Evolutionary conservation across 768 basidiomycete genomes (phyloP).

Genomic region (Mycena rosella): DNA sequence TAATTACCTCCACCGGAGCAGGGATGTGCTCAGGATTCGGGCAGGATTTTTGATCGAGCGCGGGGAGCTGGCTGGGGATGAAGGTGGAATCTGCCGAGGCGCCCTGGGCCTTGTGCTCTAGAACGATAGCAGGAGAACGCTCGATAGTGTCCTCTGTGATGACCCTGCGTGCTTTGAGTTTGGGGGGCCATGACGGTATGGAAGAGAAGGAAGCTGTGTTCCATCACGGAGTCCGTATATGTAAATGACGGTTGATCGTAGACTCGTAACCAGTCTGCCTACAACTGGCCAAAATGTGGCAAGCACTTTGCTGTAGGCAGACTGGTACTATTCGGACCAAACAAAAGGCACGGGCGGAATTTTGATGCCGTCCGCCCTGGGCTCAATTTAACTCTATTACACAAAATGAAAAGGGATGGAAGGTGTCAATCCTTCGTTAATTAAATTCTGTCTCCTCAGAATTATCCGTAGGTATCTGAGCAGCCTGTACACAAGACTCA

Average conservation of each 20-base stretch:
- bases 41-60: conserved; percentile 36
- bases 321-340: too few species aligned
- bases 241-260: neutral
- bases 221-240: neutral
- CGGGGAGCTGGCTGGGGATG: conserved; percentile 42
- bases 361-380: too few species aligned
- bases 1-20: conserved; percentile 44
- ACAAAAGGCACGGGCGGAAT: too few species aligned
- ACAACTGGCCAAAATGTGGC: neutral
- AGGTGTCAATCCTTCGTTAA: too few species aligned
- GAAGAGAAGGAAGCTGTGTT: conserved; percentile 16
- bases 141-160: conserved; percentile 26
- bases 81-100: conserved; percentile 49
- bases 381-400: too few species aligned
- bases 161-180: neutral
- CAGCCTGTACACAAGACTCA: too few species aligned
- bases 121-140: conserved; percentile 41
- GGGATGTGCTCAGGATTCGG: conserved; percentile 33
- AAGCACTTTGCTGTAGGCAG: too few species aligned
- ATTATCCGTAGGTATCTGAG: too few species aligned
- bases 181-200: conserved; percentile 22
- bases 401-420: too few species aligned
- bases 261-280: too few species aligned
- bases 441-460: too few species aligned
- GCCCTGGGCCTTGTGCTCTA: conserved; percentile 44